A percentile compares a stretch with the other conserved stretches of the same genome.
Conservation (phyloP, 176 grass and related monocot genomes). For the Carex littledalei region DNA sequence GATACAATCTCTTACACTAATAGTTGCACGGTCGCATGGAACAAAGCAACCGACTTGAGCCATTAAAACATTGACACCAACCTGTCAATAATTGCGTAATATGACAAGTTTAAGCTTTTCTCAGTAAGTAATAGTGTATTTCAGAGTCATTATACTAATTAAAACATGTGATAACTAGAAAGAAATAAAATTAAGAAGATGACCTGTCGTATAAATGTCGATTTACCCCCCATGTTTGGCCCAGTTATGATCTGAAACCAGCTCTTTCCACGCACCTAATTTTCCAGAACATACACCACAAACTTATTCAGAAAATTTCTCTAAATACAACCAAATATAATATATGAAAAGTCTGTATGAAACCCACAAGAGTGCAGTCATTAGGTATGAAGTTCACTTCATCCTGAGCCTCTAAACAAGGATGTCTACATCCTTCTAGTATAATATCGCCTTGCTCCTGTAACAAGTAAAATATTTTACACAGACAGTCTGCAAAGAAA, state of each 20-base stretch:
- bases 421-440: conserved; percentile 91
- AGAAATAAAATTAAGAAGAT: conserved; percentile 28
- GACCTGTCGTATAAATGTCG: conserved; percentile 96
- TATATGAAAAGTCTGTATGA: conserved; percentile 6
- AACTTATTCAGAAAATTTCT: conserved; percentile 5
- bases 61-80: conserved; percentile 92
- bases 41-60: conserved; percentile 94
- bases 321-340: neutral
- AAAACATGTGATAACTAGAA: neutral
- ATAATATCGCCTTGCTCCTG: conserved; percentile 90
- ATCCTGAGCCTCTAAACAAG: conserved; percentile 97
- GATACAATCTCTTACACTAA: conserved; percentile 95
- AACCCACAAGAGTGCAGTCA: conserved; percentile 84
- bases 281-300: conserved; percentile 32
- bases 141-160: neutral
- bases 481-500: conserved; percentile 17
- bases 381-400: conserved; percentile 95
- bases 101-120: neutral
- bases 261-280: conserved; percentile 82
- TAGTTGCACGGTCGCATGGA: conserved; percentile 74
- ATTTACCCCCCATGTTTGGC: conserved; percentile 99
- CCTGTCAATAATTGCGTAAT: conserved; percentile 46
- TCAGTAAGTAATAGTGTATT: neutral
- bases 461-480: conserved; percentile 16
- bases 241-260: conserved; percentile 99